Conservation (phyloP, 345 rosid genomes). For the Lumnitzera littorea region DNA sequence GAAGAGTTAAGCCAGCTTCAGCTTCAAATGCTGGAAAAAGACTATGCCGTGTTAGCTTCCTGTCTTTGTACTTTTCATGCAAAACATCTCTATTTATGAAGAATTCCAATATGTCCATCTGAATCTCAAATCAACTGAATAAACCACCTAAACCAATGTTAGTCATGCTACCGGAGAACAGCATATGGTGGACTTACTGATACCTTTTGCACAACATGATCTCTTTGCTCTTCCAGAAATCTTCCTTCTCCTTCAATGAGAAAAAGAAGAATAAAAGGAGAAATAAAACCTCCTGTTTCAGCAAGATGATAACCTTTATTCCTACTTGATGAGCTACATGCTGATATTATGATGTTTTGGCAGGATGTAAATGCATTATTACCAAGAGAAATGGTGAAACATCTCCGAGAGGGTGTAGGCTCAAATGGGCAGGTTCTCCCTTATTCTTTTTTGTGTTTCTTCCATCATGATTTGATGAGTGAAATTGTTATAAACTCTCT, state of each 20-base stretch:
- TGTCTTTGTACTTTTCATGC: background rate
- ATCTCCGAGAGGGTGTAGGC: constrained; percentile 70
- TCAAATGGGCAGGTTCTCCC: constrained; percentile 66
- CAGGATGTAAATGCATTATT: constrained; percentile 59
- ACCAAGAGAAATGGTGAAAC: constrained; percentile 74
- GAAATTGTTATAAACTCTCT: background rate
- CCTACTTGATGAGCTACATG: background rate
- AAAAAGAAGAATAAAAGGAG: constrained; percentile 3
- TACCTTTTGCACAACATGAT: background rate
- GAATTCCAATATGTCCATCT: background rate
- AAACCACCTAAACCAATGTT: too few species aligned
- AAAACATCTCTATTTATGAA: background rate
- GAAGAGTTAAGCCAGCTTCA: background rate
- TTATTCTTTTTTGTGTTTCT: background rate
- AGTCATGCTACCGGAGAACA: too few species aligned
- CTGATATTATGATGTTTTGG: constrained; percentile 11
- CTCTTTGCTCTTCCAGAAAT: too few species aligned
- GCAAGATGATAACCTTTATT: background rate
- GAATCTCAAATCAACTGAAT: background rate
- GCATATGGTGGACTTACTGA: too few species aligned
- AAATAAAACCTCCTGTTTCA: background rate
- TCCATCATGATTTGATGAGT: background rate
- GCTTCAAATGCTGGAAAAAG: constrained; percentile 6
- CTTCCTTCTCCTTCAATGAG: too few species aligned
- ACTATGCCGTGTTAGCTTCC: constrained; percentile 49